Base-by-base conservation (phyloP, 768 basidiomycete genomes). In the Phanerochaete sordida region DNA sequence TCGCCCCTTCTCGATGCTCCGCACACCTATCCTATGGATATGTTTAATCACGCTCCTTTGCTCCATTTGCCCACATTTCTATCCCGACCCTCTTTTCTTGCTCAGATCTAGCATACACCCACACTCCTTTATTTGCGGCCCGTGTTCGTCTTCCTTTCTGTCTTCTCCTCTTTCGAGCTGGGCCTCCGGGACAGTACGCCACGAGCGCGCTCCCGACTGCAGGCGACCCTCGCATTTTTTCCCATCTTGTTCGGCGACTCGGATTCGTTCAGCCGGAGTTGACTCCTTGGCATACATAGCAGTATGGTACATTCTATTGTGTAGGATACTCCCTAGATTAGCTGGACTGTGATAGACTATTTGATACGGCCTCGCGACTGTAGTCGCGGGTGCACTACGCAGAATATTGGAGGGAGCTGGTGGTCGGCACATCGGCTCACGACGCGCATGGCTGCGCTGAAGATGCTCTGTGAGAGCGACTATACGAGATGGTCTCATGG, bases 41-140 rank as follows among this genome's bases (percentile, higher is more conserved):
- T 54, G 35, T 54, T 43, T 54, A 39, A 54, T 54, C 53, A 54
- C 53, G 43, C 53, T 54, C 53, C 13, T 43, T 54, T 54, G 23
- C 50, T 31, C 50, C 31, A 51, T 19, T 51, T 26, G 23, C 26
- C 16, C 37, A 21, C 21, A 39, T 26, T 54, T 24, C 53, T 54
- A 51, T 54, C 26, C 33, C 37, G 33, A 21, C 35, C n/a, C 43
- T 39, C 53, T 26, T 39, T 35, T 37, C 23, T 26, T 11, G 53
- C 53, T 24, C 53, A 51, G 9, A 26, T n/a, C 27, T 33, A 51
- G 28, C 27, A 24, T 51, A 51, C 30, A 31, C 50, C 31, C 50
- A 51, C 50, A 21, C 31, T 51, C 50, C 27, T 51, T n/a, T 51
- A 51, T 51, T 30, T 9, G 48, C 48, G 13, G 12, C 50, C 30